These are phyloP conservation scores for Botrytis elliptica DNA, from an alignment of 2,329 filamentous ascomycete genomes.

Conservation along the genomic window DNA sequence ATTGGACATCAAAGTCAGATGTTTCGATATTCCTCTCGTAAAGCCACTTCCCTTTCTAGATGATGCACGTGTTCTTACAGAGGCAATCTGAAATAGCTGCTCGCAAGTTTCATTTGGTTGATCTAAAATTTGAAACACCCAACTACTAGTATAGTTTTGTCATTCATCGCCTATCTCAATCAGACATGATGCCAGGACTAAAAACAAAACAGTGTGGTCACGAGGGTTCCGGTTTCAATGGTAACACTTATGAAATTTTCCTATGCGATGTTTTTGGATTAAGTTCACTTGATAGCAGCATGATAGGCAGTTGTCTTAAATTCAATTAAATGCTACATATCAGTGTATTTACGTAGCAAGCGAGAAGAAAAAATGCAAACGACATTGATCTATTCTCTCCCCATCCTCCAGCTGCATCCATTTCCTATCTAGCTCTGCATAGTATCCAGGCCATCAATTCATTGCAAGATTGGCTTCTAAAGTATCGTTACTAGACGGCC, in stretches of 20 bases:
- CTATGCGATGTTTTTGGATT: neutral
- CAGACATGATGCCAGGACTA: neutral
- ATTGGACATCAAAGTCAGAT: slow-evolving; percentile 9
- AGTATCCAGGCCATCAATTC: neutral
- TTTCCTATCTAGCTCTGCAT: neutral
- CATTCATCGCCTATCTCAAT: slow-evolving; percentile 6
- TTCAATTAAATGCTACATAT: neutral
- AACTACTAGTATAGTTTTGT: neutral
- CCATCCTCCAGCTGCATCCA: neutral
- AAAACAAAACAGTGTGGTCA: neutral
- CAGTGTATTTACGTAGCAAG: neutral
- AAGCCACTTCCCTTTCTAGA: neutral
- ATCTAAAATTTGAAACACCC: neutral
- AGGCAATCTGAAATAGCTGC: neutral
- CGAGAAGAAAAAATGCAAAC: neutral
- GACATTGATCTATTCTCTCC: neutral
- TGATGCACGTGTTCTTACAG: neutral
- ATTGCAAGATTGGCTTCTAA: neutral
- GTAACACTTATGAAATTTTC: neutral
- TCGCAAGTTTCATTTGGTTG: neutral
- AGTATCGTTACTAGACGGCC: neutral
- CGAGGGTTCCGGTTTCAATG: neutral
- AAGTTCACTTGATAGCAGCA: neutral
- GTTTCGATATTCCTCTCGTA: neutral
- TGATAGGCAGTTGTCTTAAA: neutral